A percentile compares a stretch with the other conserved stretches of the same genome.
These are phyloP conservation scores for Ophiorrhiza pumila DNA, from an alignment of 257 asterid genomes.

Conservation along the genomic window DNA sequence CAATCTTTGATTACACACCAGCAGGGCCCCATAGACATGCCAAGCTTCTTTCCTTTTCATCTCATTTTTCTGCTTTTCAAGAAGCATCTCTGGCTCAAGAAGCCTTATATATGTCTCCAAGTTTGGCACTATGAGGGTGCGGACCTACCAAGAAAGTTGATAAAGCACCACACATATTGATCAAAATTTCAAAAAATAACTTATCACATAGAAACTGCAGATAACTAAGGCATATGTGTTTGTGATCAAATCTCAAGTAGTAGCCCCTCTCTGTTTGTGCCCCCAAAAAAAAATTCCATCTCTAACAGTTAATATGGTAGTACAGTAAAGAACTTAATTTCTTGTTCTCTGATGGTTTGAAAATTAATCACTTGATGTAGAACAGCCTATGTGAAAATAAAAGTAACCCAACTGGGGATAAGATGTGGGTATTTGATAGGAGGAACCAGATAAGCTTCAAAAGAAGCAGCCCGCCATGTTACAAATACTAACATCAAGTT, in stretches of 20 bases:
- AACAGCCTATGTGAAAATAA: background rate
- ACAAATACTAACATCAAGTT: background rate
- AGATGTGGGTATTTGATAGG: background rate
- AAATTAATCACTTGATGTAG: background rate
- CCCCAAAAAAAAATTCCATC: background rate
- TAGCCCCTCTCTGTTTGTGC: background rate
- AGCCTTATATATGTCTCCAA: conserved; percentile 69
- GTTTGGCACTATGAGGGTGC: conserved; percentile 70
- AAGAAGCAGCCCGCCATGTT: too few species aligned
- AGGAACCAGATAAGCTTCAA: background rate
- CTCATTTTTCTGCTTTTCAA: conserved; percentile 88
- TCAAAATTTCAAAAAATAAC: background rate
- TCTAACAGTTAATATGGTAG: background rate
- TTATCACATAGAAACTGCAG: conserved; percentile 9
- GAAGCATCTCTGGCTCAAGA: conserved; percentile 92
- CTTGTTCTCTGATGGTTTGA: background rate
- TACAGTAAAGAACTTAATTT: background rate
- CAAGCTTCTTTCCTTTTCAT: conserved; percentile 92
- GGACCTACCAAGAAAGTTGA: conserved; percentile 58
- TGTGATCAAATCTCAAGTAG: background rate
- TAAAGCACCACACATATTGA: conserved; percentile 17
- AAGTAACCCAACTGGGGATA: background rate
- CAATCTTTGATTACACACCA: background rate
- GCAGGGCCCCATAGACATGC: conserved; percentile 85
- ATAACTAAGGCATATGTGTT: background rate